Base-by-base conservation (phyloP, 345 rosid genomes). In the Citrus hindsii region DNA sequence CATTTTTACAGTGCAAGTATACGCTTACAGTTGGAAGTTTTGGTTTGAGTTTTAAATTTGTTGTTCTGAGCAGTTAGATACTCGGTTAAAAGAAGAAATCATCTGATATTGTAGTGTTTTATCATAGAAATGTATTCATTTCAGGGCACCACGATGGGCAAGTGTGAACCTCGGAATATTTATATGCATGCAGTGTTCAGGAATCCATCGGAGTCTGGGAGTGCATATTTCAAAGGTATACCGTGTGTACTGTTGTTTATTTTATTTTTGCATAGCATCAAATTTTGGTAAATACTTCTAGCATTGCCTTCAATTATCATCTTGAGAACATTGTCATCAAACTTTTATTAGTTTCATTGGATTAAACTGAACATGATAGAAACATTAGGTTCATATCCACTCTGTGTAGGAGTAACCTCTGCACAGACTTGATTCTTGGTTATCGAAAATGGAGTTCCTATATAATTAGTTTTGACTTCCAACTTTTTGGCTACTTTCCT, bases 161-260 rank as follows among this genome's bases (percentile, higher is more conserved):
- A 94, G 98, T 75, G 98, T 96, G 76, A 96, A 96, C 84, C 90
- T 96, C 25, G 98, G 99, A 70, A 90, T 96, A 85, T 92, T 96
- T 84, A 96, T 96, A 73, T 96, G 98, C 88, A 85, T 96, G 94
- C 98, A 92, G 66, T 94, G 99, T 71, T 92, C 99, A 33, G 99
- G 99, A 67, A 74, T 89, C 68, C 98, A 96, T 78, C 88, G 99
- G 37, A 89, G 95, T 87, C 97, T 96, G 56, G 99, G 99, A 58
- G 98, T 96, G 42, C 98, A 96, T 81, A 92, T 94, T 83, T 91
- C 99, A 24, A 92, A 96, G 94, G 99, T 96, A 35, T 59, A 73
- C 4, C 2, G 38, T 51, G 24, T 71, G 59, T 51, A 12, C 22
- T 4, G 22, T 0, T 51, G 56, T 19, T 53, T 53, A 53, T 18